Percentiles rank a stretch among this genome's conserved stretches.
These are phyloP conservation scores for Brettanomyces sp. DNA, from an alignment of 805 yeast species.

Conservation along the genomic window DNA sequence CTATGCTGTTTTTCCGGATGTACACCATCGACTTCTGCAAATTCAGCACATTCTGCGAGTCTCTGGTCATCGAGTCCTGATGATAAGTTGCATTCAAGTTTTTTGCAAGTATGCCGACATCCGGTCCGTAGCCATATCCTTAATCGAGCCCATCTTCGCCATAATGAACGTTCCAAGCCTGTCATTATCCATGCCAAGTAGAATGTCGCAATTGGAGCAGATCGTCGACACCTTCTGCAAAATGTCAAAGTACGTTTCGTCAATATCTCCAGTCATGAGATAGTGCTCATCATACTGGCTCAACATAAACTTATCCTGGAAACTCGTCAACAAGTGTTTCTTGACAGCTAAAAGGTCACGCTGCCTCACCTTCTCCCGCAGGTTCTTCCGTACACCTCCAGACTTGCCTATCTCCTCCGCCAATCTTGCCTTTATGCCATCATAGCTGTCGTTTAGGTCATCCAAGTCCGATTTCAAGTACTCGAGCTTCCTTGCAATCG, in stretches of 20 bases:
- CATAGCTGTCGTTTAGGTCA: constrained; percentile 16
- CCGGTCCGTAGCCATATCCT: constrained; percentile 46
- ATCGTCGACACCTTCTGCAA: constrained; percentile 56
- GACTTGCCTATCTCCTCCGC: constrained; percentile 18
- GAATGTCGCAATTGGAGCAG: constrained; percentile 55
- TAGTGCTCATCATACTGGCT: constrained; percentile 63
- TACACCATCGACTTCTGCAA: constrained; percentile 25
- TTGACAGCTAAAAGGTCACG: constrained; percentile 34
- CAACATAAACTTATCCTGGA: constrained; percentile 57
- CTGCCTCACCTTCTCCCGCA: constrained; percentile 20
- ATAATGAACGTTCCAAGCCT: constrained; percentile 58
- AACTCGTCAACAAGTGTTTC: constrained; percentile 40
- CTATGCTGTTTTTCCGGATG: constrained; percentile 29
- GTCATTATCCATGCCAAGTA: constrained; percentile 63
- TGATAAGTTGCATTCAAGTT: constrained; percentile 20
- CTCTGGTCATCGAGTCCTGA: constrained; percentile 11
- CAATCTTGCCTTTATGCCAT: constrained; percentile 17
- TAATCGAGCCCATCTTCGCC: constrained; percentile 41
- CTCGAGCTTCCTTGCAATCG: constrained; percentile 32
- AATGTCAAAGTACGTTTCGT: constrained; percentile 43
- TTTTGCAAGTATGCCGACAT: constrained; percentile 32
- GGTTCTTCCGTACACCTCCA: constrained; percentile 9
- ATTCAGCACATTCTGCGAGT: constrained; percentile 12
- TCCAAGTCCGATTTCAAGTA: constrained; percentile 22
- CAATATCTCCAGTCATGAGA: constrained; percentile 37